These are phyloP conservation scores for Fusarium sp. DNA, from an alignment of 2,329 filamentous ascomycete genomes.

Conservation along the genomic window DNA sequence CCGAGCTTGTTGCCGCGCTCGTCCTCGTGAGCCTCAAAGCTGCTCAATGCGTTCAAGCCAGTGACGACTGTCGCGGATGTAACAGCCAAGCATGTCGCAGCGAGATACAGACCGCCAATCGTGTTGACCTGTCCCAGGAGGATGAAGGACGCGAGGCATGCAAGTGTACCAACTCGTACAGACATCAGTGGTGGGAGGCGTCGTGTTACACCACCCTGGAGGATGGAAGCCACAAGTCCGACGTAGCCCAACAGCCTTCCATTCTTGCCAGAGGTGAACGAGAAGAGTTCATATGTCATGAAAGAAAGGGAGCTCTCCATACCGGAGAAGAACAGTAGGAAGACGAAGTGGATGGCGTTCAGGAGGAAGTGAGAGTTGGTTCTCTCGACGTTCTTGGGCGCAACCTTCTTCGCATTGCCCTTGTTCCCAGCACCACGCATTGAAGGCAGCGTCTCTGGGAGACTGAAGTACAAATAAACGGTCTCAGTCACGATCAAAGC, in stretches of 20 bases:
- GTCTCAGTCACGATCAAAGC: conserved; percentile 89
- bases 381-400: conserved; percentile 56
- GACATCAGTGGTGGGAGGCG: conserved; percentile 83
- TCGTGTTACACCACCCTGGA: conserved; percentile 92
- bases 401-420: conserved; percentile 22
- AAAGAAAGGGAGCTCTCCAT: conserved; percentile 99
- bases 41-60: conserved; percentile 89
- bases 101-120: conserved; percentile 78
- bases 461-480: conserved; percentile 81
- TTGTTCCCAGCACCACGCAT: conserved; percentile 54
- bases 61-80: conserved; percentile 97
- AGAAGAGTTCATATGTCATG: conserved; percentile 95
- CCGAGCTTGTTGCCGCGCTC: conserved; percentile 91
- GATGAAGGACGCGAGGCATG: conserved; percentile 83
- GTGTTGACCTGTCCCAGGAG: conserved; percentile 78
- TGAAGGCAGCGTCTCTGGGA: conserved; percentile 87
- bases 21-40: conserved; percentile 83
- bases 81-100: conserved; percentile 85
- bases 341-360: conserved; percentile 87
- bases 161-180: conserved; percentile 81
- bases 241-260: conserved; percentile 90
- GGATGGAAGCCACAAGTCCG: conserved; percentile 88
- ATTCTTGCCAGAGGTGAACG: conserved; percentile 81
- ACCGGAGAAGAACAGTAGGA: conserved; percentile 96
- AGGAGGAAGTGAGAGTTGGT: conserved; percentile 88